Base-by-base conservation (phyloP, 2,329 filamentous ascomycete species). In the Diplocarpon rosae region DNA sequence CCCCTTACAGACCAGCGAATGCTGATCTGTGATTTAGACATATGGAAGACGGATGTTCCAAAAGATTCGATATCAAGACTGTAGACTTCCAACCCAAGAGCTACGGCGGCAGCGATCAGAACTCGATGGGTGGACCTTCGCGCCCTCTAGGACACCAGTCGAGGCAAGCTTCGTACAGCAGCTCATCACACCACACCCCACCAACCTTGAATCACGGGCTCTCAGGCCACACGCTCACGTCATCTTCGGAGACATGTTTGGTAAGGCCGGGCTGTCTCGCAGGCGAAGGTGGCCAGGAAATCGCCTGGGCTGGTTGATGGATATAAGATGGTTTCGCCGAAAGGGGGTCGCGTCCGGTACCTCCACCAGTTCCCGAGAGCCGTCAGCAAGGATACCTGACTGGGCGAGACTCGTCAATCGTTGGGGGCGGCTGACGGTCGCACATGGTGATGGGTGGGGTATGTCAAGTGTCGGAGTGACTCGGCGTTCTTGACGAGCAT, bases 1-100 rank as follows among this genome's bases (percentile, higher is more conserved):
- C 38, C 48, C n/a, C 30, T 41, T 24, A 24, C 27, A 27, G 32
- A 37, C n/a, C 20, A 16, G n/a, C 9, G 9, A n/a, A 12, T 29
- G 8, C 5, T 32, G 32, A 38, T 43, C 42, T 39, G 46, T 37
- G 39, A 24, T 20, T 34, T 52, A 88, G 83, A 59, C 83, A 89
- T 55, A 78, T 83, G 69, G 80, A 84, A 62, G 83, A 87, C 55
- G 83, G 83, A 12, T 88, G 84, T 59, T 75, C 81, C 11, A 81
- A 76, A 55, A 71, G 83, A 37, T 80, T 80, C 47, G 59, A 62
- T 29, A 59, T 62, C 41, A 55, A 57, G 37, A 58, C 56, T 5
- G 53, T 60, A 30, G 58, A 60, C 43, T 58, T 60, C 43, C 47
- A 55, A 37, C 58, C 58, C 20, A 55, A 59, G 31, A 50, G 37